A percentile compares a stretch with the other conserved stretches of the same genome.
Conservation (phyloP, 495 filamentous ascomycete genomes). For the Xylaria nigripes region DNA sequence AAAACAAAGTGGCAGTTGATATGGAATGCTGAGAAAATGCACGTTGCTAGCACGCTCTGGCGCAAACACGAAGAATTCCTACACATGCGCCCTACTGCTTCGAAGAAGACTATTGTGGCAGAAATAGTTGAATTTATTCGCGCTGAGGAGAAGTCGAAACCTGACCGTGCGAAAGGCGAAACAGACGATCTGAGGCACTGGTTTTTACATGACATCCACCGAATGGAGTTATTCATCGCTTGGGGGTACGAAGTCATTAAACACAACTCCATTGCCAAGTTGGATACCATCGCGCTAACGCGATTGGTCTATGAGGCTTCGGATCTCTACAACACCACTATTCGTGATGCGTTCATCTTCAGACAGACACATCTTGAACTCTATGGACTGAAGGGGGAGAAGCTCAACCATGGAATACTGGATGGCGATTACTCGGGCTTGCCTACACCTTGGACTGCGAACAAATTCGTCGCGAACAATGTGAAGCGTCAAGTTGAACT, state of each 20-base stretch:
- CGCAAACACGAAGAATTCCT: conserved; percentile 57
- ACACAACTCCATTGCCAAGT: conserved; percentile 50
- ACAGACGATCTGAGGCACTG: conserved; percentile 68
- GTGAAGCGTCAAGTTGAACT: conserved; percentile 48
- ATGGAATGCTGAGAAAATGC: conserved; percentile 85
- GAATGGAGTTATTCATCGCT: conserved; percentile 64
- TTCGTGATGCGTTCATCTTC: conserved; percentile 68
- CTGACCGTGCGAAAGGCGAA: conserved; percentile 49
- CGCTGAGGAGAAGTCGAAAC: conserved; percentile 58
- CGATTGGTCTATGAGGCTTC: conserved; percentile 62
- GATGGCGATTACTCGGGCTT: conserved; percentile 51
- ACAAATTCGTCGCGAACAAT: conserved; percentile 48
- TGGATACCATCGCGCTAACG: conserved; percentile 40
- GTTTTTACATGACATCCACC: conserved; percentile 70
- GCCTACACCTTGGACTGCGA: conserved; percentile 76
- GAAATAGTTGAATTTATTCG: conserved; percentile 63
- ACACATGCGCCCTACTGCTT: conserved; percentile 32
- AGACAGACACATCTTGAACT: conserved; percentile 53
- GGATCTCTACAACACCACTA: conserved; percentile 62
- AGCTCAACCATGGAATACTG: conserved; percentile 61
- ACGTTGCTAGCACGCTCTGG: conserved; percentile 78
- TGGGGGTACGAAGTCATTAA: conserved; percentile 69
- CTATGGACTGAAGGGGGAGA: conserved; percentile 60
- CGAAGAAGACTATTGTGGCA: conserved; percentile 50
- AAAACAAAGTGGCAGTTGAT: conserved; percentile 69